Conservation (phyloP, 148 eudicot genomes). For the Selenicereus undatus region DNA sequence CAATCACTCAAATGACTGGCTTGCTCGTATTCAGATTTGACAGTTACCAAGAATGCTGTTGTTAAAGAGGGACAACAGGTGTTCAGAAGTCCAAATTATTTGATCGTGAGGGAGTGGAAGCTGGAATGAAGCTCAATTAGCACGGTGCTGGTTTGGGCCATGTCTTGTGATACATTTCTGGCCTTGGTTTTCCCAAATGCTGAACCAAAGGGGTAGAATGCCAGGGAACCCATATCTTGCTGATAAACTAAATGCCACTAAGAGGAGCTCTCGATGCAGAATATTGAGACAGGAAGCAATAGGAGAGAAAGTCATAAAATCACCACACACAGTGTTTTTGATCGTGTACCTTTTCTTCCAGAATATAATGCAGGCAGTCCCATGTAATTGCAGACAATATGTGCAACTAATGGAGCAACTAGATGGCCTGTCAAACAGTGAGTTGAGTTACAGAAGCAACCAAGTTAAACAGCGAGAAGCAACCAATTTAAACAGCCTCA, state of each 20-base stretch:
- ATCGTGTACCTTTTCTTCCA: slow-evolving; percentile 48
- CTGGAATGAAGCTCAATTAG: neutral
- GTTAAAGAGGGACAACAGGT: neutral
- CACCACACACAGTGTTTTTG: neutral
- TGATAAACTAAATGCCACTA: neutral
- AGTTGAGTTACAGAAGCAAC: neutral
- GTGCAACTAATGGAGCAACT: slow-evolving; percentile 76
- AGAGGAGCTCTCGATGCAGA: neutral
- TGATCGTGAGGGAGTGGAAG: neutral
- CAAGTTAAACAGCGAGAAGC: too few relatives aligned
- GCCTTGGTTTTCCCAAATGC: neutral
- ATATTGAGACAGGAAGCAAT: neutral
- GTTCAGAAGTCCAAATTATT: too few relatives aligned
- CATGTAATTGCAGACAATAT: slow-evolving; percentile 80
- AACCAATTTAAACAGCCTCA: neutral
- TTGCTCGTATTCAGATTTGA: neutral
- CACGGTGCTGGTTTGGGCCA: neutral
- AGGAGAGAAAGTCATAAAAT: neutral
- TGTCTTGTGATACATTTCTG: neutral
- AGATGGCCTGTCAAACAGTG: slow-evolving; percentile 62
- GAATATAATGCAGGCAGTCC: slow-evolving; percentile 75
- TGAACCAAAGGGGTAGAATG: neutral
- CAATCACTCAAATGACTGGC: neutral
- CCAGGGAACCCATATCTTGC: neutral
- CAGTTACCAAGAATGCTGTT: neutral